Evolutionary conservation across 306 rosid genomes (phyloP), one percentile per base, ranked within the genome.

Genomic region (Delonix regia): DNA sequence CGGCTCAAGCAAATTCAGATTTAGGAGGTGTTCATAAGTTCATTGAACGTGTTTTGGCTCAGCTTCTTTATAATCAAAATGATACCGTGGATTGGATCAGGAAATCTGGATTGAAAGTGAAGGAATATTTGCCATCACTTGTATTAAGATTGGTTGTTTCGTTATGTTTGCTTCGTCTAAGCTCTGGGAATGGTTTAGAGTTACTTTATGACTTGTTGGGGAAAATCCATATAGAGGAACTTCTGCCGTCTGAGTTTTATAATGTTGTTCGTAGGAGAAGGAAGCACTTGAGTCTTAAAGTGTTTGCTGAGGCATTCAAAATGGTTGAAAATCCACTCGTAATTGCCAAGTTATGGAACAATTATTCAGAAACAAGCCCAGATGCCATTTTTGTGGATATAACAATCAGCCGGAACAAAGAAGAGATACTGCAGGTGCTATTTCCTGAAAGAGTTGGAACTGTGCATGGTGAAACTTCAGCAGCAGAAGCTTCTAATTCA

Each of bases 241-340:
- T 25, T 7, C 74, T 91, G 49, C 98, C 98, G 0, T 0, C 0
- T 6, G 78, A 86, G 7, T 91, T 93, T 76, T 6, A 0, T 45
- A 21, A 78, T 14, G 71, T 76, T 44, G 70, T 91, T 61, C 16
- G 2, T 33, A 69, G 73, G 51, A 75, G 82, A 61, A 39, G 47
- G 74, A 77, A 52, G 7, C 51, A 3, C 36, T 3, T 69, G 48
- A 56, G 67, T n/a, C 38, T 83, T 34, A 59, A 78, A 19, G 83
- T 69, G 73, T 62, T 85, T 48, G 94, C 91, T 2, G 76, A 71
- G 72, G 90, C 89, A 41, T 86, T 91, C 59, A 76, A 78, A 70
- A 27, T 55, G 69, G 66, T 86, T 49, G 85, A 52, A 56, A 85
- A 91, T 81, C 84, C 91, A 41, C 77, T 91, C 81, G 89, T 89